These are phyloP conservation scores for Pseudopediastrum boryanum DNA, from an alignment of 139 green algal genomes.

Conservation along the genomic window DNA sequence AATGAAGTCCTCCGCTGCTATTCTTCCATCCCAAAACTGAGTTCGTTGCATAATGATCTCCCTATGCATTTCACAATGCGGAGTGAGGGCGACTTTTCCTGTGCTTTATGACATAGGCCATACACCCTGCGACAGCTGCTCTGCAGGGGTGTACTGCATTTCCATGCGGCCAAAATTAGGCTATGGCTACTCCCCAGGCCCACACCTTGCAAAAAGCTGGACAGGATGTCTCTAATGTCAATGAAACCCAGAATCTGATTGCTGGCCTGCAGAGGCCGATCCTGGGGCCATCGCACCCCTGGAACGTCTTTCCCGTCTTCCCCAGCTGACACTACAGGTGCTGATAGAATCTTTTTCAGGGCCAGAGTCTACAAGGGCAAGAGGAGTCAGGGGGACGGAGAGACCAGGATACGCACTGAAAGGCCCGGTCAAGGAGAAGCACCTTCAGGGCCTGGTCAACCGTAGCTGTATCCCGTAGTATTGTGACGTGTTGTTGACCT, in stretches of 20 bases:
- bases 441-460: constrained; percentile 57
- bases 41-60: no score
- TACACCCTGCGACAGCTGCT: no score
- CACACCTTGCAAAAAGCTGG: constrained; percentile 60
- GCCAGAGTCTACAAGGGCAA: constrained; percentile 59
- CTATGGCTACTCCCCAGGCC: not conserved
- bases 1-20: not conserved
- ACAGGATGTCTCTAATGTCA: constrained; percentile 71
- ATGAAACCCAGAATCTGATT: constrained; percentile 61
- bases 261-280: not conserved
- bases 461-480: constrained; percentile 42
- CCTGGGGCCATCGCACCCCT: constrained; percentile 17
- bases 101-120: no score
- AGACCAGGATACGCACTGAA: not conserved
- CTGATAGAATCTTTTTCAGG: constrained; percentile 67
- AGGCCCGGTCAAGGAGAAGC: not conserved
- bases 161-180: not conserved
- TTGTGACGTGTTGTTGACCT: constrained; percentile 16
- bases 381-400: not conserved
- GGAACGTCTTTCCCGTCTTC: constrained; percentile 10
- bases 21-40: no score
- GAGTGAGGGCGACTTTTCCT: no score
- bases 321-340: constrained; percentile 54
- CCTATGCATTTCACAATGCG: no score
- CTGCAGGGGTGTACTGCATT: no score